Conservation (phyloP, 1,139 yeast genomes). For the Suhomyces choctaworum region DNA sequence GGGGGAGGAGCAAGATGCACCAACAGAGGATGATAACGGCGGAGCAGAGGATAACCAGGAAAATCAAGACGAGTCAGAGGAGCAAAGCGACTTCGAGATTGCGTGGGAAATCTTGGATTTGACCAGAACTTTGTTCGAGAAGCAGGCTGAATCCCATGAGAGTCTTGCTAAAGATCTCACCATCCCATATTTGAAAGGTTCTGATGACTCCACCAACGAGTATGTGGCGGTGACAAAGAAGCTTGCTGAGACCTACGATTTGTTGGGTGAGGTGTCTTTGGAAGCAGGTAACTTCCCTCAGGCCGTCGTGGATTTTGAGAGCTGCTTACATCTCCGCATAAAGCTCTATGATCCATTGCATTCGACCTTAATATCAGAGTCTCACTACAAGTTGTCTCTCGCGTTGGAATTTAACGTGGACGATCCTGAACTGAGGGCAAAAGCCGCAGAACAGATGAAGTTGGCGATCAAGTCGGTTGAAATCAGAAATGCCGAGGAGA, state of each 20-base stretch:
- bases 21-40: constrained; percentile 23
- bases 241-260: constrained; percentile 73
- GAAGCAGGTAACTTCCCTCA: constrained; percentile 83
- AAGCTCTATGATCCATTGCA: constrained; percentile 50
- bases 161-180: constrained; percentile 14
- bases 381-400: constrained; percentile 77
- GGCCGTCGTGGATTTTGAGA: constrained; percentile 65
- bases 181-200: constrained; percentile 38
- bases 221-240: constrained; percentile 45
- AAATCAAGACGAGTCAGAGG: constrained; percentile 37
- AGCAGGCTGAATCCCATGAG: constrained; percentile 27
- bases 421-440: constrained; percentile 45
- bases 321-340: constrained; percentile 56
- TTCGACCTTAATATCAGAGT: constrained; percentile 69
- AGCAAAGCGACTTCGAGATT: constrained; percentile 73
- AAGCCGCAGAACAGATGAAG: constrained; percentile 60
- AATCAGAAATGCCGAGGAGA: constrained; percentile 32
- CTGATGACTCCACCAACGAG: constrained; percentile 34
- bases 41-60: constrained; percentile 13
- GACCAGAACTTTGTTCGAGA: constrained; percentile 64
- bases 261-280: constrained; percentile 84
- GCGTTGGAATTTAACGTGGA: constrained; percentile 73
- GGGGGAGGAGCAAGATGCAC: constrained; percentile 24
- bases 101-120: constrained; percentile 88
- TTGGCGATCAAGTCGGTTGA: constrained; percentile 64